Conservation (phyloP, 1,284 basidiomycete genomes). For the Marasmius sp. region DNA sequence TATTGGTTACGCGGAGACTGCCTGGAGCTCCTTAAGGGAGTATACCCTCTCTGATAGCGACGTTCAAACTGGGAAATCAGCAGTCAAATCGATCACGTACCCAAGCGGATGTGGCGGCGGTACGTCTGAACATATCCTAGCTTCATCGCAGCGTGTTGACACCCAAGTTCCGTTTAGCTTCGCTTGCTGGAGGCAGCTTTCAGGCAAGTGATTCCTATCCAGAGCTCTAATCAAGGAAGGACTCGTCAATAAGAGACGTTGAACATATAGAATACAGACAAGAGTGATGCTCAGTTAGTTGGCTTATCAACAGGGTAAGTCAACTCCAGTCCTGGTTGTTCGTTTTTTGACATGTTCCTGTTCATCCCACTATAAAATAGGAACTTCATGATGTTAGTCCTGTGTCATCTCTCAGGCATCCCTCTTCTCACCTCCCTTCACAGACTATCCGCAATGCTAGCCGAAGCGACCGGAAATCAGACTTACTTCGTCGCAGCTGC, state of each 20-base stretch:
- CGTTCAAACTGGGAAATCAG: background rate
- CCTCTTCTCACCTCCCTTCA: background rate
- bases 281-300: background rate
- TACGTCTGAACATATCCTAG: background rate
- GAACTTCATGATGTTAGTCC: no score
- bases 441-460: background rate
- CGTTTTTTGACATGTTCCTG: background rate
- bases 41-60: background rate
- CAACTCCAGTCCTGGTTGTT: background rate
- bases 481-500: background rate
- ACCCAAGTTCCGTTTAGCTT: no score
- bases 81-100: background rate
- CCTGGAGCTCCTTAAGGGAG: background rate
- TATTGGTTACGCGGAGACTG: background rate
- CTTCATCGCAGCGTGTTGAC: background rate
- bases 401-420: background rate
- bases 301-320: background rate
- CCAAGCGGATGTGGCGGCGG: background rate
- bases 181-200: no score
- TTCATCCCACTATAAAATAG: background rate
- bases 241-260: no score
- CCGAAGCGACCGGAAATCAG: background rate
- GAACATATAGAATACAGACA: background rate
- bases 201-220: no score
- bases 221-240: background rate